Percentiles rank a stretch among this genome's conserved stretches.
Conservation (phyloP, 129 eudicot species). For the Flaveria ramosissima region DNA sequence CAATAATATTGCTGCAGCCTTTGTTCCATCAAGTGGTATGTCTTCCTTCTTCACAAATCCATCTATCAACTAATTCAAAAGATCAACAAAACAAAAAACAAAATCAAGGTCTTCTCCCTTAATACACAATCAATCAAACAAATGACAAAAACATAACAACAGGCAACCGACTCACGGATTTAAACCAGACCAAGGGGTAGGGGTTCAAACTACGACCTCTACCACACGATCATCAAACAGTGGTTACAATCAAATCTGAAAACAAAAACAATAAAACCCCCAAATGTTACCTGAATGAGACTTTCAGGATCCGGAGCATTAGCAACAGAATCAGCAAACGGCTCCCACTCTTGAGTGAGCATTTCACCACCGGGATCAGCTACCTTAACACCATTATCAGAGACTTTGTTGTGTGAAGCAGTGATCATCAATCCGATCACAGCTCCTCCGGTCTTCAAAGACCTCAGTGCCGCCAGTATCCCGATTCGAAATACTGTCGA, state of each 20-base stretch:
- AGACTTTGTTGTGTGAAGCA: constrained; percentile 81
- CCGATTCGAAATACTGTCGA: constrained; percentile 80
- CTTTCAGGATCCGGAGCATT: constrained; percentile 58
- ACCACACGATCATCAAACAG: not conserved
- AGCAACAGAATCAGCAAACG: constrained; percentile 84
- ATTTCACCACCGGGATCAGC: constrained; percentile 92
- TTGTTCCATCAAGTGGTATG: constrained; percentile 53
- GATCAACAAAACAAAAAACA: not conserved
- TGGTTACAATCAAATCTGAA: not conserved
- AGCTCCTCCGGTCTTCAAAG: constrained; percentile 51
- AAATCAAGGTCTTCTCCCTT: not conserved
- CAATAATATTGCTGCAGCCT: constrained; percentile 48
- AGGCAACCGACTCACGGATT: too few relatives aligned
- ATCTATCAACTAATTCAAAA: constrained; percentile 54
- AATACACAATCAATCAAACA: not conserved
- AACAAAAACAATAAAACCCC: not conserved
- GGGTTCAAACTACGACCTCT: too few relatives aligned
- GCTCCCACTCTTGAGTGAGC: constrained; percentile 87
- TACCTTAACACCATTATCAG: constrained; percentile 83
- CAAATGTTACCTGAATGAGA: constrained; percentile 51
- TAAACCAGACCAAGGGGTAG: too few relatives aligned
- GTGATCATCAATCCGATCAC: constrained; percentile 89
- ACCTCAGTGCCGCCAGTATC: constrained; percentile 75
- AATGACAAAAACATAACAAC: too few relatives aligned
- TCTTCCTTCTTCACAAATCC: constrained; percentile 71